phyloP scores from a whole-genome alignment of 768 basidiomycete species.

The Calocybe indica region DNA sequence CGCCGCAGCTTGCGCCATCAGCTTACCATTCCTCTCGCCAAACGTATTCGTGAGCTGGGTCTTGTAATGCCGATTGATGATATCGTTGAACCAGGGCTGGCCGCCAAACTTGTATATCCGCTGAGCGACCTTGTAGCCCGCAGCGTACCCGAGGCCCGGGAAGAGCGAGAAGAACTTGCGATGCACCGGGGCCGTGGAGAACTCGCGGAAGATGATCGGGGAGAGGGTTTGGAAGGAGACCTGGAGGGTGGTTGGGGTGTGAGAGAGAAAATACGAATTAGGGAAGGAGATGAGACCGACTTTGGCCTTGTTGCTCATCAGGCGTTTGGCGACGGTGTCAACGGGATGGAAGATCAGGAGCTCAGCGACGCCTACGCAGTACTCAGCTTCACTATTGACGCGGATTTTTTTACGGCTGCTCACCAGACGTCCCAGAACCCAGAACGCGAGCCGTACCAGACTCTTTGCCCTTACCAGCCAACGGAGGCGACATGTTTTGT shows the following conservation, averaged over 20 bases:
- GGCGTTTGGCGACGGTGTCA: conserved; percentile 95
- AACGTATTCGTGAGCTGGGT: conserved; percentile 76
- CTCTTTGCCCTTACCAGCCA: conserved; percentile 62
- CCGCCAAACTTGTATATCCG: conserved; percentile 98
- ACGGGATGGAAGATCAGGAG: conserved; percentile 93
- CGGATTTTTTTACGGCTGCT: conserved; percentile 14
- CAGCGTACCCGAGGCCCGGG: conserved; percentile 96
- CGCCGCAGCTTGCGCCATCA: conserved; percentile 92
- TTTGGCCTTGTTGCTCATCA: conserved; percentile 97
- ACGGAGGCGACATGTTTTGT: conserved; percentile 34
- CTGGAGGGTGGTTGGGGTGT: conserved; percentile 24
- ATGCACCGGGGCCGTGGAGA: conserved; percentile 60
- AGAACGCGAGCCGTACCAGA: conserved; percentile 87
- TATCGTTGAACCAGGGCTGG: conserved; percentile 95
- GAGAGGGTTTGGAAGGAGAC: conserved; percentile 59
- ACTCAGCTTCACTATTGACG: not conserved
- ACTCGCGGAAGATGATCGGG: conserved; percentile 82
- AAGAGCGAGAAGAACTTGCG: conserved; percentile 87
- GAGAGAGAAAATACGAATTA: not conserved
- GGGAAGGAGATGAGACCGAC: conserved; percentile 24
- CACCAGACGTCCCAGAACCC: conserved; percentile 90
- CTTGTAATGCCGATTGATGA: conserved; percentile 80
- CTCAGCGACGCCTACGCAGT: conserved; percentile 78
- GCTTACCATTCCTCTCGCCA: conserved; percentile 92
- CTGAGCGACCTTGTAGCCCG: conserved; percentile 94